Evolutionary conservation across 805 yeast species (phyloP).

Genomic region (Candida xyloterini): DNA sequence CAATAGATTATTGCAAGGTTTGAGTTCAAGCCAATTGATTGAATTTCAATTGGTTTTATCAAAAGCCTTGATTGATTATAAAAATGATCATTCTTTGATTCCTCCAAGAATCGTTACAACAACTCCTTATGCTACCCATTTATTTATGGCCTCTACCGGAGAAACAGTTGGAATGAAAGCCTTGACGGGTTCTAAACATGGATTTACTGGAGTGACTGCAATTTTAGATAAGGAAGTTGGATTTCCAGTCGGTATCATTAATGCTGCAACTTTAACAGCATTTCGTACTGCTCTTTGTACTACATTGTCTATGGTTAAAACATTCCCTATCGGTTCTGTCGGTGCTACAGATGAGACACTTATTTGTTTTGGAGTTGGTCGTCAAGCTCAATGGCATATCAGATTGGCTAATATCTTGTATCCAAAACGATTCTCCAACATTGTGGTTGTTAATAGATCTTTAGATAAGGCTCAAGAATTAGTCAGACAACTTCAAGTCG

Average conservation of each 20-base stretch:
- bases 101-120: conserved; percentile 53
- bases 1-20: conserved; percentile 26
- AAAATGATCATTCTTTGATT: conserved; percentile 41
- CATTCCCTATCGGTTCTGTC: conserved; percentile 26
- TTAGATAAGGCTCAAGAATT: conserved; percentile 37
- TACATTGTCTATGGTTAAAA: conserved; percentile 43
- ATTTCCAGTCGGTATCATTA: conserved; percentile 47
- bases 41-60: conserved; percentile 38
- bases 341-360: conserved; percentile 27
- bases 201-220: conserved; percentile 57
- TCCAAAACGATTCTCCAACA: conserved; percentile 34
- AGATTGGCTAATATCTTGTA: conserved; percentile 41
- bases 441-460: conserved; percentile 47
- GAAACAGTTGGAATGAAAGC: conserved; percentile 58
- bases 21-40: conserved; percentile 29
- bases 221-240: conserved; percentile 53
- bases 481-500: conserved; percentile 28
- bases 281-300: conserved; percentile 64
- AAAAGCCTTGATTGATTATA: conserved; percentile 40
- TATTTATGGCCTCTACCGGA: conserved; percentile 67
- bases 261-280: conserved; percentile 60
- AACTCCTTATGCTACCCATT: conserved; percentile 43
- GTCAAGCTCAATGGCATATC: conserved; percentile 65
- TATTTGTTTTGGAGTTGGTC: conserved; percentile 57
- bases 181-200: conserved; percentile 53